A percentile compares a stretch with the other conserved stretches of the same genome.
Evolutionary conservation across 441 rosid species (phyloP).

Genomic region (Mallotus japonicus): DNA sequence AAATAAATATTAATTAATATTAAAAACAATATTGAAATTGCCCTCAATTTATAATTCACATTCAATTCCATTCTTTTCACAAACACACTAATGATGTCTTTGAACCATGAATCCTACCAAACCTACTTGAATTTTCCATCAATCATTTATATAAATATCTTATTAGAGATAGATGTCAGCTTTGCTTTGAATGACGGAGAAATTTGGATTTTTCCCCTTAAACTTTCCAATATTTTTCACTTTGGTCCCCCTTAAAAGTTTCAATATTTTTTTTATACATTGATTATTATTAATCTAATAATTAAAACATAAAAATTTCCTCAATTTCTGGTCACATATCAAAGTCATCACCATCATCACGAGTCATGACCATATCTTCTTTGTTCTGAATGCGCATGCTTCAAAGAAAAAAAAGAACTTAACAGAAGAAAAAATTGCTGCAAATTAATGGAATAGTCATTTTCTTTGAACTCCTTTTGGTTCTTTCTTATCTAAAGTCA

Average conservation of each 20-base stretch:
- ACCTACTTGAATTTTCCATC: no score
- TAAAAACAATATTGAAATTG: no score
- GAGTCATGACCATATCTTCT: constrained; percentile 18
- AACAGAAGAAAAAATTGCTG: not conserved
- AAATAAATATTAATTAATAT: no score
- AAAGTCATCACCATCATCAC: constrained; percentile 5
- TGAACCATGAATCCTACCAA: not conserved
- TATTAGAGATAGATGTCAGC: no score
- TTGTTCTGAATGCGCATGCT: constrained; percentile 45
- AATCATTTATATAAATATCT: no score
- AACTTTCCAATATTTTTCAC: no score
- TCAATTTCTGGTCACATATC: constrained; percentile 23
- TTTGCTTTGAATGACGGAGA: no score
- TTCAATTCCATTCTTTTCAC: constrained; percentile 1
- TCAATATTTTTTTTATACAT: not conserved
- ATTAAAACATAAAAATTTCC: not conserved
- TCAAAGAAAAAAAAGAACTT: constrained; percentile 19
- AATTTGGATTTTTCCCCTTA: no score
- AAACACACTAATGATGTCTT: constrained; percentile 12
- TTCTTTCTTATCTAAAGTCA: constrained; percentile 16
- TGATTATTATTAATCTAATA: no score
- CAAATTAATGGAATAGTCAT: not conserved
- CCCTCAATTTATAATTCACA: not conserved
- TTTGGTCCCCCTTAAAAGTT: not conserved
- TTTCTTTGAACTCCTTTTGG: constrained; percentile 12